phyloP scores from a whole-genome alignment of 257 asterid species.

The Striga asiatica region DNA sequence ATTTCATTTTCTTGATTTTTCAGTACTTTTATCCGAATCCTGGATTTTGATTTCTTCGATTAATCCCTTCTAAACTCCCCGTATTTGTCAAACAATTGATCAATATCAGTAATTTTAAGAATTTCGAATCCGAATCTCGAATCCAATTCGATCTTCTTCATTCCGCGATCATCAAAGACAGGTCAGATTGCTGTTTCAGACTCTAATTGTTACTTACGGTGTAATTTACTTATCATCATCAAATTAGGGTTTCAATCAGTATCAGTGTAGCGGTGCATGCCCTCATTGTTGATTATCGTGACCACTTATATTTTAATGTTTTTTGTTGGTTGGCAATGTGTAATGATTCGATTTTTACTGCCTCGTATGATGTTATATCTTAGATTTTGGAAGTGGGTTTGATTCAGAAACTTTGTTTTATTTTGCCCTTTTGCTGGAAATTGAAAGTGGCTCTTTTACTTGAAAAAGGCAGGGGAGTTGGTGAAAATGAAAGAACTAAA shows the following conservation, averaged over 20 bases:
- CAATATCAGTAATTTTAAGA: background rate
- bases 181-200: slow-evolving; percentile 23
- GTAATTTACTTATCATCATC: slow-evolving; percentile 2
- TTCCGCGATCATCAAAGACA: slow-evolving; percentile 18
- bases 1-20: background rate
- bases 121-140: slow-evolving; percentile 22
- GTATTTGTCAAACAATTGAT: background rate
- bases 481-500: slow-evolving; percentile 1
- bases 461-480: background rate
- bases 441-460: no score
- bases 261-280: slow-evolving; percentile 8
- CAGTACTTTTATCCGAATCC: background rate
- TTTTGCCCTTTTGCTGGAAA: slow-evolving; percentile 16
- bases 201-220: slow-evolving; percentile 1
- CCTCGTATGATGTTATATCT: slow-evolving; percentile 1
- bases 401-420: slow-evolving; percentile 10
- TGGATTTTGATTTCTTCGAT: background rate
- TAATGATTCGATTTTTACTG: slow-evolving; percentile 1
- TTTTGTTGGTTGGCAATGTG: slow-evolving; percentile 9
- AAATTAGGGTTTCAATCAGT: slow-evolving; percentile 9
- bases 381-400: slow-evolving; percentile 7
- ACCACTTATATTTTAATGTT: background rate
- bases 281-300: slow-evolving; percentile 7
- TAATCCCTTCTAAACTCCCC: background rate
- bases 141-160: slow-evolving; percentile 13